Evolutionary conservation across 345 rosid species (phyloP), one percentile per base, ranked within the genome.

Genomic region (Reutealis trisperma): DNA sequence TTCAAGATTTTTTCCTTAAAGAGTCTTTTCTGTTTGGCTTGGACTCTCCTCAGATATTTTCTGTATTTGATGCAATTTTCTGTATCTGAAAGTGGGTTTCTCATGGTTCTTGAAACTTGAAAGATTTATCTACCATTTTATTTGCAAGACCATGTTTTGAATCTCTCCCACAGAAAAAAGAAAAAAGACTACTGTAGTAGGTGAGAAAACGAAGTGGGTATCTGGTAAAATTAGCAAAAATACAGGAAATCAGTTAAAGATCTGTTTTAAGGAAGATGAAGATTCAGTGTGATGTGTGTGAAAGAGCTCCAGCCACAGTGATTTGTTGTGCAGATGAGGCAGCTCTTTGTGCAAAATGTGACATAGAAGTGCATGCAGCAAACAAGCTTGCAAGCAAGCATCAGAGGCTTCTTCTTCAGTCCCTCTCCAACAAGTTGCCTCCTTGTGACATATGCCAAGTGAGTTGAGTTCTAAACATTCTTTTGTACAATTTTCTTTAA

Each of bases 261-360:
- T 52, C 68, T 64, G 73, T 71, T 67, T 15, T 24, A 62, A 47
- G 65, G 73, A 77, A 74, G 79, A 95, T 95, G 99, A 95, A 93
- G 87, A 90, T 95, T 67, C 99, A 95, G 87, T 95, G 99, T 85
- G 99, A 95, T 84, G 98, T 92, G 19, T 95, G 99, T 83, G 99
- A 95, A 88, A 93, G 73, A 81, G 97, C 97, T 77, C 94, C 93
- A 8, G 99, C 99, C 3, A 89, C 97, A 7, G 88, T 95, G 80
- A 95, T 95, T n/a, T 95, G 99, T 72, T 95, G 99, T 24, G 99
- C 98, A 18, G 99, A 95, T 32, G 99, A 95, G 83, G 99, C 98
- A 0, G 99, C 99, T n/a, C 85, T 95, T 22, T 95, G 99, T 19
- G 82, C 90, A 6, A 84, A 83, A 77, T 95, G 99, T 18, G 98